Conservation (phyloP, 1,139 yeast species). For the Fermentozyma sake region DNA sequence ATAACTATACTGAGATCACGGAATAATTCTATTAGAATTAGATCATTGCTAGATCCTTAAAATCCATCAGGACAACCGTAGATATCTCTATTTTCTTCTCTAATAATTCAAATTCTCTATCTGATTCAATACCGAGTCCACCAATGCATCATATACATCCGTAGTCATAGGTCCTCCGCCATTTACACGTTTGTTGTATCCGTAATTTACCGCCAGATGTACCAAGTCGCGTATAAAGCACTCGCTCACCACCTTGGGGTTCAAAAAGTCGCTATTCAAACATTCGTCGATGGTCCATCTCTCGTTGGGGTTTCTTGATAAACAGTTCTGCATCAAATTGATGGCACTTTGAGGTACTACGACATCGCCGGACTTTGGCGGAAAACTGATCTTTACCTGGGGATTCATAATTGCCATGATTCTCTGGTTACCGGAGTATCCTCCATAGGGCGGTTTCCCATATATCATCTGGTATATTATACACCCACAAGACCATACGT, state of each 20-base stretch:
- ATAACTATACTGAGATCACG: too few relatives aligned
- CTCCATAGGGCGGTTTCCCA: slow-evolving; percentile 88
- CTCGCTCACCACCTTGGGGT: slow-evolving; percentile 70
- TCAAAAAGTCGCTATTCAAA: slow-evolving; percentile 54
- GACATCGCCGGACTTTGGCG: slow-evolving; percentile 61
- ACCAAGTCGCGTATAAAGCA: slow-evolving; percentile 66
- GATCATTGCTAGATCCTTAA: background rate
- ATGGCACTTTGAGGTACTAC: slow-evolving; percentile 66
- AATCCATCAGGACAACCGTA: slow-evolving; percentile 18
- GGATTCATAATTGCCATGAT: slow-evolving; percentile 86
- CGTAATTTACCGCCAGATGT: slow-evolving; percentile 71
- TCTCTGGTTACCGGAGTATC: slow-evolving; percentile 73
- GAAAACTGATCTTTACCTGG: slow-evolving; percentile 68
- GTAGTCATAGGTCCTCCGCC: slow-evolving; percentile 33
- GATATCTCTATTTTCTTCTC: too few relatives aligned
- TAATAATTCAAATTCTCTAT: slow-evolving; percentile 36
- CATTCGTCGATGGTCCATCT: slow-evolving; percentile 66
- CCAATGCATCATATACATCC: slow-evolving; percentile 40
- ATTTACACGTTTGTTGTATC: slow-evolving; percentile 38
- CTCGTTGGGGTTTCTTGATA: slow-evolving; percentile 65
- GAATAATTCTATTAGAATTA: slow-evolving; percentile 2
- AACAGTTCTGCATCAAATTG: slow-evolving; percentile 69
- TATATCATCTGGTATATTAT: slow-evolving; percentile 93
- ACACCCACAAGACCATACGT: slow-evolving; percentile 98
- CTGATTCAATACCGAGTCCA: slow-evolving; percentile 37